A percentile compares a stretch with the other conserved stretches of the same genome.
phyloP scores from a whole-genome alignment of 441 rosid genomes.

The Mallotus repandus region DNA sequence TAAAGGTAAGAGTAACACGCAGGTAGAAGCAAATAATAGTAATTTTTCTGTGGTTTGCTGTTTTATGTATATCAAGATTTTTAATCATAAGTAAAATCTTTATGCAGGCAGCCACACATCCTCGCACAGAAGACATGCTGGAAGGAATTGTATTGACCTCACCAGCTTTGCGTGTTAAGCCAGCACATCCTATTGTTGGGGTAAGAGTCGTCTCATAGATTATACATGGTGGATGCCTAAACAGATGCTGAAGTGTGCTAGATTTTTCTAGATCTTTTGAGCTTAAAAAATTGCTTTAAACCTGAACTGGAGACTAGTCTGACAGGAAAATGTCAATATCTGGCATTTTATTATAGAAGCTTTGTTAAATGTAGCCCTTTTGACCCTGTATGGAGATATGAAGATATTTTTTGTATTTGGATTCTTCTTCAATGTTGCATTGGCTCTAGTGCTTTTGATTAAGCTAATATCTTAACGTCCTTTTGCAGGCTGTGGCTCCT shows the following conservation, averaged over 20 bases:
- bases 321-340: background rate
- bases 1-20: slow-evolving; percentile 49
- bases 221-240: background rate
- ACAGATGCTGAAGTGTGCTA: background rate
- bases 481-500: slow-evolving; percentile 83
- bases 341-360: background rate
- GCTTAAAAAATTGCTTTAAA: background rate
- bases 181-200: slow-evolving; percentile 92
- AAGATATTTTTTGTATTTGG: background rate
- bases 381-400: no score
- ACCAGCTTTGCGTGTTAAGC: slow-evolving; percentile 92
- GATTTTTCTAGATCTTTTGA: background rate
- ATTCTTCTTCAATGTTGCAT: background rate
- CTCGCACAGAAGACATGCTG: slow-evolving; percentile 54
- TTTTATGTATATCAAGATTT: background rate
- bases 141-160: slow-evolving; percentile 86
- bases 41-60: background rate
- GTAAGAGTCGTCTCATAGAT: slow-evolving; percentile 33
- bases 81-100: slow-evolving; percentile 12
- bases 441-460: background rate
- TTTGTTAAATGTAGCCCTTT: background rate
- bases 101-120: slow-evolving; percentile 64
- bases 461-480: background rate
- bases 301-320: background rate
- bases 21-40: background rate